Evolutionary conservation across 495 filamentous ascomycete genomes (phyloP).

Genomic region (Aspergillus sparsus): DNA sequence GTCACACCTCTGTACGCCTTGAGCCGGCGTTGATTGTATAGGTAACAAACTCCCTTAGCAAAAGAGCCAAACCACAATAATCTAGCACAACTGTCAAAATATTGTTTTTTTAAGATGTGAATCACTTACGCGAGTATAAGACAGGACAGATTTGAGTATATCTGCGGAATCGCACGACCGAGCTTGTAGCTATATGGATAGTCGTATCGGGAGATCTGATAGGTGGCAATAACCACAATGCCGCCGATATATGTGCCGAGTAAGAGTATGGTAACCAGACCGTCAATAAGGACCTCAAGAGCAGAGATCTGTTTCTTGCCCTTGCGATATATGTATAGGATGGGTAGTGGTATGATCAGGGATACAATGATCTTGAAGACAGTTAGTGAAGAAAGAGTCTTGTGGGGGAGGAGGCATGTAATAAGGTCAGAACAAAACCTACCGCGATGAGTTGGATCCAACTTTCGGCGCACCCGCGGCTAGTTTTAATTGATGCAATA

Average conservation of each 20-base stretch:
- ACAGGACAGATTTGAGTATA: constrained; percentile 2
- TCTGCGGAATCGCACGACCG: not conserved
- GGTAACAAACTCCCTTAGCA: not conserved
- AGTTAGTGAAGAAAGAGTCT: not conserved
- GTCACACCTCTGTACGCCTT: not conserved
- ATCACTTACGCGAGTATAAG: not conserved
- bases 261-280: not conserved
- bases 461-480: not conserved
- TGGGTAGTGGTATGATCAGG: not conserved
- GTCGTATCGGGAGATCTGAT: not conserved
- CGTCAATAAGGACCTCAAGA: not conserved
- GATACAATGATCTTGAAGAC: constrained; percentile 1
- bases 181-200: not conserved
- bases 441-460: not conserved
- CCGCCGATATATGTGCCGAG: constrained; percentile 2
- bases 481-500: not conserved
- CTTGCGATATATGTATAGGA: not conserved
- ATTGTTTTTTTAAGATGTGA: not conserved
- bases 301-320: not conserved
- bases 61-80: not conserved
- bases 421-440: not conserved
- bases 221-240: not conserved
- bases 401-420: not conserved
- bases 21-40: not conserved
- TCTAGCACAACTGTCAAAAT: not conserved